Evolutionary conservation across 768 basidiomycete genomes (phyloP), one percentile per base, ranked within the genome.

Genomic region (Auriscalpium vulgare): DNA sequence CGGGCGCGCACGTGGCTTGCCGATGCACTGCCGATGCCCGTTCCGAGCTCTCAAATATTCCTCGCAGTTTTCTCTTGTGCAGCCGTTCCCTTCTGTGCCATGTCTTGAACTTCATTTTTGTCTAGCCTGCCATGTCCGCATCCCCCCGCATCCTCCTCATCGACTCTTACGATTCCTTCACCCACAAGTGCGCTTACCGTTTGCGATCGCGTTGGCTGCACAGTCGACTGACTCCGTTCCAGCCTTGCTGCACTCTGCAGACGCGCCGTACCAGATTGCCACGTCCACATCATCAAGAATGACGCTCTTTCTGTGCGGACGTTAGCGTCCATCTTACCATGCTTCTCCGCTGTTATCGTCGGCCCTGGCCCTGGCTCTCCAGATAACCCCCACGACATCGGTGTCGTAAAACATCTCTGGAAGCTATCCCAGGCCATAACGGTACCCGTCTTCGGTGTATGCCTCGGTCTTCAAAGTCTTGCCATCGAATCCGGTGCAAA

Each of bases 101-200:
- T 51, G 50, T n/a, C 37, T 36, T 34, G 23, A 8, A 7, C 52
- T 34, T 29, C 29, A 29, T 29, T 3, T 29, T 29, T 5, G 5
- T 29, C 7, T 29, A 29, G 1, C 0, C 29, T 29, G 29, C 29
- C 29, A 29, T 29, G 29, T 29, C 29, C 4, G 29, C 51, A 16
- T 55, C 61, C 16, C 81, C 82, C 47, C 75, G 79, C 52, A 73
- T 92, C 48, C 75, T 91, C 35, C 74, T 92, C 47, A 75, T 91
- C 35, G 90, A 91, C 66, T 91, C 89, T 0, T 90, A 91, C 61
- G 90, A 91, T 68, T 91, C 89, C 2, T 92, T 91, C 69, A 88
- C 90, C n/a, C 80, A 81, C 80, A 92, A 91, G 89, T 90, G 54
- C 56, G 85, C 75, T n/a, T n/a, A n/a, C 13, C 34, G 23, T 16